A percentile compares a stretch with the other conserved stretches of the same genome.
Evolutionary conservation across 1,139 yeast species (phyloP).

Genomic region (Blastobotrys petasosporus): DNA sequence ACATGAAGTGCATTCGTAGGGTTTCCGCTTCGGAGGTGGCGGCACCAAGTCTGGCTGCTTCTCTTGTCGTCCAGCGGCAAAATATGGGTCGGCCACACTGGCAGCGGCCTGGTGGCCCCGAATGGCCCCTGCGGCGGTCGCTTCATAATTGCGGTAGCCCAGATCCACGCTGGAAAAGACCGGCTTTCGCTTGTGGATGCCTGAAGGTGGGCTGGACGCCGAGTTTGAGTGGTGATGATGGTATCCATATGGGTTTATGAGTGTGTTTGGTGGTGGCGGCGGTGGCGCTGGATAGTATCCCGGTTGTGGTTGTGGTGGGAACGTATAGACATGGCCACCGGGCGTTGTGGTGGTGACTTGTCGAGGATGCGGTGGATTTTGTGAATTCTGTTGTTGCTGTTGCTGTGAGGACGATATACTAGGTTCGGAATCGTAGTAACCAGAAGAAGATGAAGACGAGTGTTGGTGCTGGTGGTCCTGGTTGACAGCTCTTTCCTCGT

Average conservation of each 20-base stretch:
- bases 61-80: slow-evolving; percentile 2
- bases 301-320: slow-evolving; percentile 7
- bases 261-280: background rate
- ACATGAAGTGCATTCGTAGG: slow-evolving; percentile 24
- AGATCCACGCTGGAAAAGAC: slow-evolving; percentile 9
- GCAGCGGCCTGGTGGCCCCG: slow-evolving; percentile 5
- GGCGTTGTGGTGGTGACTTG: background rate
- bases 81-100: slow-evolving; percentile 11
- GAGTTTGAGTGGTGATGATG: slow-evolving; percentile 9
- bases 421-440: too few species aligned
- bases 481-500: background rate
- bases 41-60: slow-evolving; percentile 7
- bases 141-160: slow-evolving; percentile 2
- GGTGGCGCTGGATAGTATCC: slow-evolving; percentile 6
- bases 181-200: slow-evolving; percentile 8
- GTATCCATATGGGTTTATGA: slow-evolving; percentile 8
- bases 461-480: too few species aligned
- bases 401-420: too few species aligned
- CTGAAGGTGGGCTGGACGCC: slow-evolving; percentile 8
- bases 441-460: too few species aligned
- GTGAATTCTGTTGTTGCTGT: too few species aligned
- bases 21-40: slow-evolving; percentile 18
- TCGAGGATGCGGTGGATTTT: too few species aligned
- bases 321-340: slow-evolving; percentile 6
- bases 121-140: background rate